Evolutionary conservation across 2,329 filamentous ascomycete species (phyloP).

Genomic region (Aspergillus sp.): DNA sequence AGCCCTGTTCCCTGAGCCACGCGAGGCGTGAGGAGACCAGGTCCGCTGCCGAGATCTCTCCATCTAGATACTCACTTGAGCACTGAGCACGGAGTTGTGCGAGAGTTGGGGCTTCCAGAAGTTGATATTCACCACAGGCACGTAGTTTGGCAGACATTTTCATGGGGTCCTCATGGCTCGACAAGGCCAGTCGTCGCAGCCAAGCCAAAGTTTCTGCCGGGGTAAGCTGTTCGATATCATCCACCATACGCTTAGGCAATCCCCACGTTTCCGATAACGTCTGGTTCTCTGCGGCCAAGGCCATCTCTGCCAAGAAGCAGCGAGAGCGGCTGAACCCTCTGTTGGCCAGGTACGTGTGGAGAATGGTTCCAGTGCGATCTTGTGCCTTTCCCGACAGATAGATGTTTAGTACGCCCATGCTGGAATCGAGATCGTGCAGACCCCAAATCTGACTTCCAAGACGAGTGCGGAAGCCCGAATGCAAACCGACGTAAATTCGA

Average conservation of each 20-base stretch:
- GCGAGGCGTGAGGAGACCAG: constrained; percentile 41
- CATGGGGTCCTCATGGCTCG: constrained; percentile 7
- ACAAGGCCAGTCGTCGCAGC: constrained; percentile 13
- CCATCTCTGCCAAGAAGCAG: constrained; percentile 35
- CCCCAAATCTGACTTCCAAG: constrained; percentile 24
- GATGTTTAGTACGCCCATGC: constrained; percentile 23
- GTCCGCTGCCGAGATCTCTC: constrained; percentile 37
- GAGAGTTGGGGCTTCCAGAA: constrained; percentile 37
- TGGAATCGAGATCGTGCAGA: constrained; percentile 18
- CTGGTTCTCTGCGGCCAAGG: constrained; percentile 27
- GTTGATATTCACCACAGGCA: constrained; percentile 23
- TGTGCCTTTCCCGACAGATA: constrained; percentile 39
- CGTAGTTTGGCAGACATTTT: constrained; percentile 18
- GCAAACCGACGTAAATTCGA: constrained; percentile 23
- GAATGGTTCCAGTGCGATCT: constrained; percentile 35
- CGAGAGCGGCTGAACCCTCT: constrained; percentile 30
- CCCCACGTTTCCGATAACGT: constrained; percentile 20
- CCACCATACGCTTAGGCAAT: constrained; percentile 31
- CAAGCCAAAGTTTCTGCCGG: constrained; percentile 34
- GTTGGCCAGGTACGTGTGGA: constrained; percentile 43
- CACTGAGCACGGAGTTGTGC: constrained; percentile 40
- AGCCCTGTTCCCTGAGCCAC: constrained; percentile 46
- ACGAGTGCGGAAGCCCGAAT: constrained; percentile 27
- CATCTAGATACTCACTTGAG: constrained; percentile 44
- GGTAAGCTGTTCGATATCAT: constrained; percentile 40